Conservation (phyloP, 352 stramenopile genomes). For the Globisporangium ultimum region DNA sequence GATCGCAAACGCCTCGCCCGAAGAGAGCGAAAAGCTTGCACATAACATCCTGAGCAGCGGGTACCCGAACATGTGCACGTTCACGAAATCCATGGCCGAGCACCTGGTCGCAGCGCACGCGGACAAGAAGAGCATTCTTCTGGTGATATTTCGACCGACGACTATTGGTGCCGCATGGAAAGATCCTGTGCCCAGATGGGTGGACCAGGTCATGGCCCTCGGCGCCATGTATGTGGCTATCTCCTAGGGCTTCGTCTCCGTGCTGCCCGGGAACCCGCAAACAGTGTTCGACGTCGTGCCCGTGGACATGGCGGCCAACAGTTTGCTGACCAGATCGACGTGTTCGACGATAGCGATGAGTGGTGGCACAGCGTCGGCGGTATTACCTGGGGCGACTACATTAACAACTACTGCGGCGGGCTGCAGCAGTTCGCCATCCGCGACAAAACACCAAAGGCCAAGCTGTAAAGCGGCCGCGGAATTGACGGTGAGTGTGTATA, state of each 20-base stretch:
- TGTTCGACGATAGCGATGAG: conserved; percentile 26
- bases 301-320: conserved; percentile 79
- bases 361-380: conserved; percentile 73
- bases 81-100: conserved; percentile 89
- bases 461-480: too few species aligned
- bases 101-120: conserved; percentile 56
- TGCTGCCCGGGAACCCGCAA: conserved; percentile 70
- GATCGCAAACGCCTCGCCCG: conserved; percentile 44
- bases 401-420: conserved; percentile 81
- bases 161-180: conserved; percentile 86
- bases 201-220: conserved; percentile 74
- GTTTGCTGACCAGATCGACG: conserved; percentile 51
- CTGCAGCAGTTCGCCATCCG: conserved; percentile 59
- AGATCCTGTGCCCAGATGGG: conserved; percentile 79
- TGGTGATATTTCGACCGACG: conserved; percentile 79
- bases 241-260: conserved; percentile 74
- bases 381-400: conserved; percentile 81
- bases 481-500: too few species aligned
- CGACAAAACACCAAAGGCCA: too few species aligned
- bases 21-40: conserved; percentile 55
- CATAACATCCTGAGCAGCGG: conserved; percentile 74
- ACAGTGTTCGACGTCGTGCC: conserved; percentile 84
- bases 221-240: conserved; percentile 76
- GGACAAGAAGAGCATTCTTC: conserved; percentile 25
- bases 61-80: conserved; percentile 87